Base-by-base conservation (phyloP, 2,329 filamentous ascomycete species). In the Geosmithia morbida region DNA sequence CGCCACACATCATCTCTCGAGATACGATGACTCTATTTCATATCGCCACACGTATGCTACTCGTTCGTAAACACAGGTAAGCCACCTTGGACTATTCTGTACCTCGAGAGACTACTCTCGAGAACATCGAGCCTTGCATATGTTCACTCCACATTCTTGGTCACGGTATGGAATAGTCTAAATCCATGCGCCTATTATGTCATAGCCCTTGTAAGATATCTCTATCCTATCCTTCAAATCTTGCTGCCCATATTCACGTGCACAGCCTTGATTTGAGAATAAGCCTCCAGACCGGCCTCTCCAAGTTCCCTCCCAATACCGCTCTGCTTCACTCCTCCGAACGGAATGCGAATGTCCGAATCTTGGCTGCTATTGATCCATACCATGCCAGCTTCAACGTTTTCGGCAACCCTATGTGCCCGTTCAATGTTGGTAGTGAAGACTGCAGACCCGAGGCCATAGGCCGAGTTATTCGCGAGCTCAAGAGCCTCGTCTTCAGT, bases 301-400 rank as follows among this genome's bases (percentile, higher is more conserved):
- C 65, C 65, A 1, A 68, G 50, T 51, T 76, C 72, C n/a, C 72
- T 60, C 0, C 74, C 74, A 56, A 77, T 75, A 3, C 76, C 76
- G 57, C 68, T 72, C 62, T 77, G 71, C 62, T 81, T 81, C 7
- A 79, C 72, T 43, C 74, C 74, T 17, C 59, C 58, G 49, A 59
- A 58, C 1, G 56, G 54, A 17, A 57, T 51, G 4, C 51, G 43
- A 6, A 49, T 47, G 29, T 57, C 54, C 16, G 49, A 50, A 46
- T 58, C 54, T 46, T 58, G 54, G 11, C 51, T 54, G 22, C 51
- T 54, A 48, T 63, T 64, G 44, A 64, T 56, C 61, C 61, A 64
- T 14, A 64, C 61, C 58, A 61, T 63, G 41, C 74, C 74, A 7
- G 71, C 66, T 57, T 77, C 71, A 42, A 77, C 69, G 40, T 69